Base-by-base conservation (phyloP, 2,329 filamentous ascomycete species). In the Chrysosporium keratinophilum region DNA sequence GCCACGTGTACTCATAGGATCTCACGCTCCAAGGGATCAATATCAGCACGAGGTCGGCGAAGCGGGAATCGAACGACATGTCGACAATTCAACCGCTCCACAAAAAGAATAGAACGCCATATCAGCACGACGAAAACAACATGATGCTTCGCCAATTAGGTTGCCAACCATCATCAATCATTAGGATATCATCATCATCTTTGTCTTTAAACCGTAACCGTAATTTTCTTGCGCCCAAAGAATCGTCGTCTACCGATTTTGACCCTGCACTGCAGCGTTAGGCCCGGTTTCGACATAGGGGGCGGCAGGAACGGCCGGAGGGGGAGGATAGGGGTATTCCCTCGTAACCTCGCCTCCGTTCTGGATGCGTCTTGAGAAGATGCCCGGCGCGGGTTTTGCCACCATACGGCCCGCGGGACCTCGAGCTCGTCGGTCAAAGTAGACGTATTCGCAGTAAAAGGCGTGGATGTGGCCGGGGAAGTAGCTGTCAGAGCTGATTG, bases 381-480 rank as follows among this genome's bases (percentile, higher is more conserved):
- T 68, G 1, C 69, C 69, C 1, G 68, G 68, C 0, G 68, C 69
- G 7, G 56, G 62, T 12, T 47, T 57, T 20, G 57, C 55, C 5
- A 57, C 56, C 6, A 58, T 48, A 19, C 61, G 57, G 28, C 60
- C 61, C 15, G 59, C 40, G 17, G 61, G 59, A 34, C 63, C 62
- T 37, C 59, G 60, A 20, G 61, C 58, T 44, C 64, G 78, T 39
- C 84, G 84, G 63, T 87, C 80, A 68, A 84, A 91, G 73, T 90
- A 95, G 58, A 94, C 76, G 67, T 89, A 94, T 69, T 89, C 82
- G 57, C 88, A 61, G 67, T 90, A 93, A 68, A 90, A 89, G 42
- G 86, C 86, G 66, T 89, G 83, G 41, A 91, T 79, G 60, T 88
- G 83, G 6, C 87, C 88, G 0, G 87, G 87, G 49, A 93, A 70